Percentiles rank a stretch among this genome's conserved stretches.
phyloP scores from a whole-genome alignment of 352 stramenopile genomes.

The Blastocystis sp. region DNA sequence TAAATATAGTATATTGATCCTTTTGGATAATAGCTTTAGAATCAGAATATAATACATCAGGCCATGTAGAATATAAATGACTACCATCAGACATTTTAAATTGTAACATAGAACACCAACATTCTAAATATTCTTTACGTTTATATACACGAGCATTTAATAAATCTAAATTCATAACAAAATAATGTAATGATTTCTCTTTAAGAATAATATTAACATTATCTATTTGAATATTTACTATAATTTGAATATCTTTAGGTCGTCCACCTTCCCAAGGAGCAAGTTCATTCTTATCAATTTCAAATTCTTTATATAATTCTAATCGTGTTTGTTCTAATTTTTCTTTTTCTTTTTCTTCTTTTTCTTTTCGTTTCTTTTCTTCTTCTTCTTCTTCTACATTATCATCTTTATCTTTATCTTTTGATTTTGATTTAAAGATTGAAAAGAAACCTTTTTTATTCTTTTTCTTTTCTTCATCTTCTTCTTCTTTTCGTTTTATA shows the following conservation, averaged over 20 bases:
- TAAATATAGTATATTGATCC: not conserved
- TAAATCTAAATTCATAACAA: not conserved
- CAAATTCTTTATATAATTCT: slow-evolving; percentile 14
- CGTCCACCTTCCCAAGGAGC: slow-evolving; percentile 20
- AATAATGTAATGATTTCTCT: not conserved
- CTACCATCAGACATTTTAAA: not conserved
- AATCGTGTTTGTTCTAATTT: not conserved
- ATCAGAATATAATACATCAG: slow-evolving; percentile 7
- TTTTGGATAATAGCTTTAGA: not conserved
- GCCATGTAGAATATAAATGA: not conserved
- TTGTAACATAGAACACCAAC: slow-evolving; percentile 6
- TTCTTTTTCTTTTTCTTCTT: not conserved
- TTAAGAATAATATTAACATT: slow-evolving; percentile 2
- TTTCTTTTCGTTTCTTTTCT: not conserved
- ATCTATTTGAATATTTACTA: not conserved
- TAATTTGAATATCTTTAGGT: slow-evolving; percentile 6
- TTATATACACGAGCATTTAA: not conserved
- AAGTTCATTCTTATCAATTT: not conserved
- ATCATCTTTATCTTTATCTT: too few species aligned
- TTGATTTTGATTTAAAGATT: too few species aligned
- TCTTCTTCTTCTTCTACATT: not conserved
- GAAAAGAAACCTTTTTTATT: too few species aligned
- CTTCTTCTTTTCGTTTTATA: not conserved
- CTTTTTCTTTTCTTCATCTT: slow-evolving; percentile 13
- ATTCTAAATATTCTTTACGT: slow-evolving; percentile 2